Evolutionary conservation across 306 rosid genomes (phyloP).

Genomic region (Senna siamea): DNA sequence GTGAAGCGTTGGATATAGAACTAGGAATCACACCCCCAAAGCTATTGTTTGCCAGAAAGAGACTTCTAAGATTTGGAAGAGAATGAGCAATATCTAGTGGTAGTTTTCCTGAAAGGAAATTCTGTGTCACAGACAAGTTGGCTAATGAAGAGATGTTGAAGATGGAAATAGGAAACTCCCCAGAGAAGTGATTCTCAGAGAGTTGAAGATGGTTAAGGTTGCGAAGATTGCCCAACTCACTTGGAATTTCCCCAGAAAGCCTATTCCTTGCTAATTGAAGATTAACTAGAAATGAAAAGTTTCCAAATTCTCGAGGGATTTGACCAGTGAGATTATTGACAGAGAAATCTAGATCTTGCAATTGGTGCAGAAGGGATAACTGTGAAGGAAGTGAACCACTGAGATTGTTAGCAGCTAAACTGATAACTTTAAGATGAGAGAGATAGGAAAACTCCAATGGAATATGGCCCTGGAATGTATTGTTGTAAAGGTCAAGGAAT

Average conservation of each 20-base stretch:
- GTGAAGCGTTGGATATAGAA: slow-evolving; percentile 50
- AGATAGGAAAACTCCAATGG: slow-evolving; percentile 25
- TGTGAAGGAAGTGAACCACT: slow-evolving; percentile 41
- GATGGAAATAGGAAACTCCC: slow-evolving; percentile 43
- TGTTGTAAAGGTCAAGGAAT: slow-evolving; percentile 40
- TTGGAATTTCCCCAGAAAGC: slow-evolving; percentile 43
- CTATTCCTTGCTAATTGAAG: slow-evolving; percentile 42
- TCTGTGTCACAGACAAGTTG: slow-evolving; percentile 35
- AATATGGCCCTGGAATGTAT: slow-evolving; percentile 42
- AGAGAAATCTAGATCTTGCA: slow-evolving; percentile 40
- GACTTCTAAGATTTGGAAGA: slow-evolving; percentile 38
- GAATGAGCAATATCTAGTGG: slow-evolving; percentile 20
- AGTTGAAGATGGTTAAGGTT: slow-evolving; percentile 41
- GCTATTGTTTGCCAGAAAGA: slow-evolving; percentile 32
- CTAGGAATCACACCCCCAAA: slow-evolving; percentile 45
- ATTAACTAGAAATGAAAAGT: slow-evolving; percentile 32
- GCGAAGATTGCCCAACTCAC: slow-evolving; percentile 36
- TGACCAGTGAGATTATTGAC: slow-evolving; percentile 46
- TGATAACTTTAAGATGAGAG: slow-evolving; percentile 27
- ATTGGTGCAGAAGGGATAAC: slow-evolving; percentile 30
- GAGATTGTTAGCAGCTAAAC: slow-evolving; percentile 35
- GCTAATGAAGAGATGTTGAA: slow-evolving; percentile 43
- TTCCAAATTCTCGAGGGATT: slow-evolving; percentile 44
- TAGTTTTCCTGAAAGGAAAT: slow-evolving; percentile 39
- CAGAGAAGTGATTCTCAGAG: slow-evolving; percentile 39